A percentile compares a stretch with the other conserved stretches of the same genome.
Evolutionary conservation across 371 early-diverging fungal genomes (phyloP).

Genomic region (Mortierella sp.): DNA sequence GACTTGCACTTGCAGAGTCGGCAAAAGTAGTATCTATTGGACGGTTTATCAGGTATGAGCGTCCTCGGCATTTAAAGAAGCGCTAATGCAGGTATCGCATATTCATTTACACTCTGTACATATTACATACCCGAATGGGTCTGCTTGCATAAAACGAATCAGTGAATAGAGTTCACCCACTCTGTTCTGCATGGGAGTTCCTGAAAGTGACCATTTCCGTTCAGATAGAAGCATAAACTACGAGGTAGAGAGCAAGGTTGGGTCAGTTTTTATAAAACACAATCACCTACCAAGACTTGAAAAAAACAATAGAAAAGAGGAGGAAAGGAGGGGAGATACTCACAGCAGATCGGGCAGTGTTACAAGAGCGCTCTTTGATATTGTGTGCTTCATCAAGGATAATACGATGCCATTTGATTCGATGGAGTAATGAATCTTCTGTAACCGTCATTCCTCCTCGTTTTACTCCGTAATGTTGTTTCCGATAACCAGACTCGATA

Average conservation of each 20-base stretch:
- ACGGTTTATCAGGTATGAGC: background rate
- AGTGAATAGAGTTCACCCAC: slow-evolving; percentile 97
- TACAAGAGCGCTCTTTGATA: slow-evolving; percentile 93
- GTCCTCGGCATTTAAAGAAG: slow-evolving; percentile 34
- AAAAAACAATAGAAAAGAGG: background rate
- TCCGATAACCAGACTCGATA: slow-evolving; percentile 79
- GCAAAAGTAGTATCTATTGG: slow-evolving; percentile 88
- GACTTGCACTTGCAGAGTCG: slow-evolving; percentile 85
- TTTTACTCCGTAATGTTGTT: slow-evolving; percentile 76
- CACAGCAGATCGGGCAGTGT: slow-evolving; percentile 88
- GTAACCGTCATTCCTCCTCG: slow-evolving; percentile 66
- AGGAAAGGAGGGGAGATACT: slow-evolving; percentile 4
- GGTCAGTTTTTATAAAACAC: background rate
- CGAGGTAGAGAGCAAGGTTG: background rate
- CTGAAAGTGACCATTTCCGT: slow-evolving; percentile 91
- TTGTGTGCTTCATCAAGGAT: slow-evolving; percentile 96
- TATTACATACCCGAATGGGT: slow-evolving; percentile 37
- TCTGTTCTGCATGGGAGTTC: slow-evolving; percentile 98
- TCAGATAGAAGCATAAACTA: slow-evolving; percentile 80
- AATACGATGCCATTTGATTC: slow-evolving; percentile 86
- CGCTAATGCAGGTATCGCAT: background rate
- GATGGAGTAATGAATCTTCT: slow-evolving; percentile 77
- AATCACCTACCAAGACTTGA: too few species aligned
- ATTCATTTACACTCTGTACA: background rate
- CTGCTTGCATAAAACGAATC: slow-evolving; percentile 80